Percentiles rank a stretch among this genome's conserved stretches.
Conservation (phyloP, 129 eudicot species). For the Flaveria trinervia region DNA sequence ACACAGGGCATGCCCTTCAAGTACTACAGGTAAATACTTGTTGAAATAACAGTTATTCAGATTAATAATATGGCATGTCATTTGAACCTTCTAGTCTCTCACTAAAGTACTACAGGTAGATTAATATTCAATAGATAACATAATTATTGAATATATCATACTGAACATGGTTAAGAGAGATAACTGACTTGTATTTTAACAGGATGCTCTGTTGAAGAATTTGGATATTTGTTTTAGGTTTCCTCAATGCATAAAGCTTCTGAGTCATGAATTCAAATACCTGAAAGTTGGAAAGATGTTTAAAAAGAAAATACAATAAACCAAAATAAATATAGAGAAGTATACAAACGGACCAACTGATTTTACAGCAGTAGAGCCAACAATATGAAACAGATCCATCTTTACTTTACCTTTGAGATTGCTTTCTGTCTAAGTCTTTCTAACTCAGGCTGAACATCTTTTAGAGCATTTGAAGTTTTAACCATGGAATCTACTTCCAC, state of each 20-base stretch:
- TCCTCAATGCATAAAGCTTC: slow-evolving; percentile 94
- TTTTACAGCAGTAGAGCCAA: background rate
- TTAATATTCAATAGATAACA: background rate
- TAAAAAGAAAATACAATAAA: slow-evolving; percentile 10
- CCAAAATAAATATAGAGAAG: slow-evolving; percentile 2
- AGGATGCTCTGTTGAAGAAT: slow-evolving; percentile 98
- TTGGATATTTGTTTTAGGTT: slow-evolving; percentile 98
- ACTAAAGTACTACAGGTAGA: background rate
- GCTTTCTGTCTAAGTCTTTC: slow-evolving; percentile 98
- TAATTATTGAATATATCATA: slow-evolving; percentile 16
- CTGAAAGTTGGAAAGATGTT: slow-evolving; percentile 38
- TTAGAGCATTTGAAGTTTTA: slow-evolving; percentile 84
- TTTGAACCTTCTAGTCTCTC: slow-evolving; percentile 8
- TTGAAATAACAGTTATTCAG: background rate
- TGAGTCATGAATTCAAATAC: slow-evolving; percentile 93
- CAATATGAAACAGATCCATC: background rate
- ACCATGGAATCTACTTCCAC: slow-evolving; percentile 82
- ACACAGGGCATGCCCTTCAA: background rate
- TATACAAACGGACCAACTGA: background rate
- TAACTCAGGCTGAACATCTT: slow-evolving; percentile 95
- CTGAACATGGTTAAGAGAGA: slow-evolving; percentile 12
- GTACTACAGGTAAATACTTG: background rate
- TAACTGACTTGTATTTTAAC: slow-evolving; percentile 83
- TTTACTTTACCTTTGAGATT: slow-evolving; percentile 65
- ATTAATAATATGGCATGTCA: background rate